These are phyloP conservation scores for Thuidium tamariscinum DNA, from an alignment of 225 moss, liverwort and hornwort species.

Conservation along the genomic window DNA sequence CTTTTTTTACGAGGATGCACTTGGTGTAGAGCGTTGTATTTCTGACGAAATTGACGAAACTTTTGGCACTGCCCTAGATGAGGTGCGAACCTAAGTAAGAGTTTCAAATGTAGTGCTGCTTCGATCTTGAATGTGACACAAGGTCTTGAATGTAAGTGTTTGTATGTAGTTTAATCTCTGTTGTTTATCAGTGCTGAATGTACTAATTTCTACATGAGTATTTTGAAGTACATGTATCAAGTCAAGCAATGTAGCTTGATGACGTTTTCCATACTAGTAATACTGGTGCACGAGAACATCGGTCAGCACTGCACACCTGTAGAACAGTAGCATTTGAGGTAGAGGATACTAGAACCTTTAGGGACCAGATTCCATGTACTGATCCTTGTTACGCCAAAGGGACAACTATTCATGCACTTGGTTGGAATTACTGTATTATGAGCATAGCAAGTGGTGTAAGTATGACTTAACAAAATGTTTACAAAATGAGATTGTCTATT, in stretches of 20 bases:
- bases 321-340: background rate
- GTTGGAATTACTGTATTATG: background rate
- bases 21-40: background rate
- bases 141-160: background rate
- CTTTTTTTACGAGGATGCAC: constrained; percentile 2
- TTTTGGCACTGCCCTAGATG: background rate
- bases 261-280: background rate
- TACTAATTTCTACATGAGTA: background rate
- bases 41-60: background rate
- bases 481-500: background rate
- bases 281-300: background rate
- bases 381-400: background rate
- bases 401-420: background rate
- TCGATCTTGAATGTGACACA: background rate
- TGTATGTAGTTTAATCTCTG: background rate
- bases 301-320: background rate
- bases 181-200: background rate
- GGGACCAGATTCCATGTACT: background rate
- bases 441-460: background rate
- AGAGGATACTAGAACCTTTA: background rate
- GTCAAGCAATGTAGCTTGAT: background rate
- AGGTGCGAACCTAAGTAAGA: background rate
- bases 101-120: background rate
- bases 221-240: background rate
- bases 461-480: background rate